Base-by-base conservation (phyloP, 352 stramenopile species). In the Pythium scleroteichum region DNA sequence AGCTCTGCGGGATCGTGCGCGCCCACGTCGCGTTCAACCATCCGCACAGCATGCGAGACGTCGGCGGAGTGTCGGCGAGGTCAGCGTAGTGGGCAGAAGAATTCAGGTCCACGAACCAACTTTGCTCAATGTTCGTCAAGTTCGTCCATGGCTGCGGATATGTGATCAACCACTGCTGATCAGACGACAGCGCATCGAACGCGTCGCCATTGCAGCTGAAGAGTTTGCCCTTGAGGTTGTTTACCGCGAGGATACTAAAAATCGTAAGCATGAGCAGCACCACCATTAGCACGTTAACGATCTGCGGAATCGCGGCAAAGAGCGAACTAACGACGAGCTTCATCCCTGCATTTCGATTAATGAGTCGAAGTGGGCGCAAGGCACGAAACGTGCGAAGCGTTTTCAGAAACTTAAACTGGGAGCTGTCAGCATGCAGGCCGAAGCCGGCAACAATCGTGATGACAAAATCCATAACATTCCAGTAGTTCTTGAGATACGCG, bases 171-270 rank as follows among this genome's bases (percentile, higher is more conserved):
- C 49, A 29, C 46, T 77, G 73, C 27, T 81, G 72, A 4, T 45
- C 53, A 4, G 14, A 8, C 3, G 32, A 68, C 14, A 87, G 65
- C 38, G 64, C 53, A 27, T 83, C 75, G 20, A 85, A 88, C 52
- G 84, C 51, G 48, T 66, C 64, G 53, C 78, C 75, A 75, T 76
- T 53, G 66, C 79, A 85, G 20, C 64, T 77, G 35, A 69, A 85
- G 54, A 97, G 78, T 55, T 77, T 75, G 55, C 90, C 92, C 66
- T 97, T 97, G 64, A 97, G 78, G 68, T 97, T 97, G 45, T 87
- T 94, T 0, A 98, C 88, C 8, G 86, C 85, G 49, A 98, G 77
- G 53, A 98, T 97, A 55, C 85, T 91, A 68, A 98, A 98, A 49
- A 97, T 92, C 20, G 95, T 74, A 13, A 98, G 61, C 23, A 92